Percentiles rank a stretch among this genome's conserved stretches.
phyloP scores from a whole-genome alignment of 2,329 filamentous ascomycete genomes.

The Periconia sp. region DNA sequence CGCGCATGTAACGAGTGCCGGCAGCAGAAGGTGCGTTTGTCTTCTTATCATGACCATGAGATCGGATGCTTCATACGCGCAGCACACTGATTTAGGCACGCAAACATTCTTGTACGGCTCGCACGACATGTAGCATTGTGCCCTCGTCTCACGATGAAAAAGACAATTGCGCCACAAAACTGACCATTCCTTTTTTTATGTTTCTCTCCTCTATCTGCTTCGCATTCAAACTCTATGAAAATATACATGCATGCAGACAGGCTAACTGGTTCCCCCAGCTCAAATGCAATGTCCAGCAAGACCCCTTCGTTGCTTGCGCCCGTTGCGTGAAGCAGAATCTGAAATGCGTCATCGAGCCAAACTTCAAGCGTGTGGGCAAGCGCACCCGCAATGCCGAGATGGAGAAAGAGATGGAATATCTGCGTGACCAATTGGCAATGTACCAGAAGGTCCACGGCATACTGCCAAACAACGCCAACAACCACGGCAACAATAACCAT shows the following conservation, averaged over 20 bases:
- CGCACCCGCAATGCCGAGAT: slow-evolving; percentile 82
- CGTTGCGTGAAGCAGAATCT: slow-evolving; percentile 79
- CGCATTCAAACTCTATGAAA: too few relatives aligned
- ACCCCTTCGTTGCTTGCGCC: slow-evolving; percentile 75
- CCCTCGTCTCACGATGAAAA: too few relatives aligned
- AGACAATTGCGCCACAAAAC: too few relatives aligned
- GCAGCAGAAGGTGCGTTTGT: slow-evolving; percentile 73
- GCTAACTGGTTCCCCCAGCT: slow-evolving; percentile 52
- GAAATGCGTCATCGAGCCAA: slow-evolving; percentile 82
- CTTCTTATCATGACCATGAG: too few relatives aligned
- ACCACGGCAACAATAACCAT: background rate
- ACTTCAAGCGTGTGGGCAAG: slow-evolving; percentile 84
- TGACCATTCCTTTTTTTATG: too few relatives aligned
- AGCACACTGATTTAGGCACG: too few relatives aligned
- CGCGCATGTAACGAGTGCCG: slow-evolving; percentile 83
- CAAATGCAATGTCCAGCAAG: slow-evolving; percentile 81
- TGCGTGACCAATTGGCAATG: slow-evolving; percentile 60
- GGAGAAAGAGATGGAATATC: slow-evolving; percentile 74
- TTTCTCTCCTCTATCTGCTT: too few relatives aligned
- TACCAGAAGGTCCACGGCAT: slow-evolving; percentile 55
- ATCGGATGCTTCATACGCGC: too few relatives aligned
- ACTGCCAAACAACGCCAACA: slow-evolving; percentile 9
- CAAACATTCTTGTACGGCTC: too few relatives aligned
- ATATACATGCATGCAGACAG: slow-evolving; percentile 12
- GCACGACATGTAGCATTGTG: too few relatives aligned